Conservation (phyloP, 164 flowering plant genomes). For the Pachysandra terminalis region DNA sequence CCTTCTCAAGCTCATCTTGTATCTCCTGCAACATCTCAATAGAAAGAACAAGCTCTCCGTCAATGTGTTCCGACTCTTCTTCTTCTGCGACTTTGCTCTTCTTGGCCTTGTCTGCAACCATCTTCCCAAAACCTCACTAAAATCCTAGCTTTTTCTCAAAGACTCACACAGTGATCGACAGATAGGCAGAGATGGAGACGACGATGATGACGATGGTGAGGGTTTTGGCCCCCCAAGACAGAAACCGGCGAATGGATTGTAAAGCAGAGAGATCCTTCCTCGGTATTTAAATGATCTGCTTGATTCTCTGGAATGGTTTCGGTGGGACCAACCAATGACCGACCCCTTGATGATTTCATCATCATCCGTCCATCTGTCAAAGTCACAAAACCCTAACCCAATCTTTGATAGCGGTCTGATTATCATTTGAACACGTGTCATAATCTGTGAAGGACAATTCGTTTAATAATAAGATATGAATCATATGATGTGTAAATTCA, state of each 20-base stretch:
- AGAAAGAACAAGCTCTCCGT: constrained; percentile 32
- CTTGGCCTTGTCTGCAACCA: constrained; percentile 36
- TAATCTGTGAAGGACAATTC: no score
- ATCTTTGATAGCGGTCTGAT: no score
- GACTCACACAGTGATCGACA: neutral
- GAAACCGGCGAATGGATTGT: no score
- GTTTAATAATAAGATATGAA: no score
- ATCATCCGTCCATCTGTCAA: no score
- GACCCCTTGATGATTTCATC: no score
- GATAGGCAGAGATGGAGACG: neutral
- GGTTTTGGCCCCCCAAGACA: neutral
- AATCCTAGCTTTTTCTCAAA: constrained; percentile 4
- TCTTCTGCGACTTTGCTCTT: constrained; percentile 22
- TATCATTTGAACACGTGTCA: no score
- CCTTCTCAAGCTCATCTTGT: constrained; percentile 49
- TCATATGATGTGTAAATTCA: no score
- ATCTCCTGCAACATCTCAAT: constrained; percentile 45
- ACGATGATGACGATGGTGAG: neutral
- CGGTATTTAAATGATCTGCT: neutral
- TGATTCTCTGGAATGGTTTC: no score
- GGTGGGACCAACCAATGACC: no score
- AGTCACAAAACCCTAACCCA: no score
- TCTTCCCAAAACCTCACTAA: constrained; percentile 5
- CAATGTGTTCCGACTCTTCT: constrained; percentile 34
- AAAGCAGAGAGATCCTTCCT: neutral